phyloP scores from a whole-genome alignment of 2,329 filamentous ascomycete species.

The Thelonectria discophora region DNA sequence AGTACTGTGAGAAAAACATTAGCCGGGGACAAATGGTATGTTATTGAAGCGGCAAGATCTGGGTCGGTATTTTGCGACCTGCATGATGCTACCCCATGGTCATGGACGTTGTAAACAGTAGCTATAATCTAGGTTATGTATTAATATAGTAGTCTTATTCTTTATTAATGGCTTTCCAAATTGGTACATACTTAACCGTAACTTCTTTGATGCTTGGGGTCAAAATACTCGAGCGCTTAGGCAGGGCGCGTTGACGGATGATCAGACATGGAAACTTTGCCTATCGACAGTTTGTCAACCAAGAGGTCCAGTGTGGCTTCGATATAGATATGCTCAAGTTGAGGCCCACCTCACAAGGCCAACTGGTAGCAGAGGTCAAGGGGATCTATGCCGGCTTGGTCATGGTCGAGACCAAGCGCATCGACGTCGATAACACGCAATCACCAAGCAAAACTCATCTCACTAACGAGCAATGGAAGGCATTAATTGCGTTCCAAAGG shows the following conservation, averaged over 20 bases:
- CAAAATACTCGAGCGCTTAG: too few species aligned
- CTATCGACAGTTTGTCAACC: too few species aligned
- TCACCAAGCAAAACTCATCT: constrained; percentile 56
- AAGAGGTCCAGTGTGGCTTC: too few species aligned
- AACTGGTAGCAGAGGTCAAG: constrained; percentile 83
- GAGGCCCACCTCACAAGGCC: constrained; percentile 76
- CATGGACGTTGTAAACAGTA: constrained; percentile 13
- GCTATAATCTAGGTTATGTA: background rate
- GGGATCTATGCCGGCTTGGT: constrained; percentile 84
- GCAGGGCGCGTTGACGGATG: too few species aligned
- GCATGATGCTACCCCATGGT: constrained; percentile 18
- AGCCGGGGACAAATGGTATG: constrained; percentile 1
- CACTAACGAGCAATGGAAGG: constrained; percentile 81
- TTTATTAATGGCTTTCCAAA: too few species aligned
- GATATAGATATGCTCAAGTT: constrained; percentile 48
- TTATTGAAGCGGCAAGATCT: constrained; percentile 8
- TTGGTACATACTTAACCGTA: too few species aligned
- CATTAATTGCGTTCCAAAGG: constrained; percentile 81
- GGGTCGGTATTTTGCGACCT: constrained; percentile 13
- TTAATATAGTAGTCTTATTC: too few species aligned
- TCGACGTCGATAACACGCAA: constrained; percentile 78
- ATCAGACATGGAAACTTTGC: too few species aligned
- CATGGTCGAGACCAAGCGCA: constrained; percentile 88
- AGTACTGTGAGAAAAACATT: constrained; percentile 19
- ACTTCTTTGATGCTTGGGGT: too few species aligned